Evolutionary conservation across 1,284 basidiomycete genomes (phyloP).

Genomic region (Inonotus obliquus): DNA sequence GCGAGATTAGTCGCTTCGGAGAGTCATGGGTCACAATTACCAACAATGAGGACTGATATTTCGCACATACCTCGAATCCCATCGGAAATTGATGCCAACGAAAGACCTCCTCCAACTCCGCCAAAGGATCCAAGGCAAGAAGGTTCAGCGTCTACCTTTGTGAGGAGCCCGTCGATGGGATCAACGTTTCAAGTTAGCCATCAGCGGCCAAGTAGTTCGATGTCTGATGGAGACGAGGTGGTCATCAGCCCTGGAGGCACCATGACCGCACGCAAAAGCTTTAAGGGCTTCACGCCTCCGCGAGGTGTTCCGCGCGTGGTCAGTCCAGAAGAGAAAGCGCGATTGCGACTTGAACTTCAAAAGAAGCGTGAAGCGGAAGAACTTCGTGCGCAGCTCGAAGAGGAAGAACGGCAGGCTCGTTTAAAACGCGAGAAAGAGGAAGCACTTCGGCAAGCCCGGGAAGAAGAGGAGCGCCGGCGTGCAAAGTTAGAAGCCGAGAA

Average conservation of each 20-base stretch:
- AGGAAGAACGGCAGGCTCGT: slow-evolving; percentile 44
- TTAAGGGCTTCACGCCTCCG: background rate
- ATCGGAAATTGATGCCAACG: slow-evolving; percentile 18
- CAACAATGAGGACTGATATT: background rate
- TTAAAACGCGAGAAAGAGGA: slow-evolving; percentile 45
- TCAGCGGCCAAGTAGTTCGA: slow-evolving; percentile 2
- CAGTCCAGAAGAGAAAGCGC: slow-evolving; percentile 40
- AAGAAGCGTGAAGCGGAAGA: slow-evolving; percentile 45
- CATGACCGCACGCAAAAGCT: slow-evolving; percentile 26
- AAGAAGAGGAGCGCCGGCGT: slow-evolving; percentile 46
- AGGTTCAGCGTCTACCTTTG: slow-evolving; percentile 9
- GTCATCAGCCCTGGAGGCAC: slow-evolving; percentile 9
- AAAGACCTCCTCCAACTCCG: slow-evolving; percentile 30
- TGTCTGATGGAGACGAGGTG: slow-evolving; percentile 15
- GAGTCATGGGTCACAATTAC: background rate
- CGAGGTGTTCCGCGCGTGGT: slow-evolving; percentile 20
- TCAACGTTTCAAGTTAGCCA: background rate
- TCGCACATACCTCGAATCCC: slow-evolving; percentile 10
- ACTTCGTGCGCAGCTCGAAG: slow-evolving; percentile 41
- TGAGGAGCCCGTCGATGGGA: slow-evolving; percentile 9
- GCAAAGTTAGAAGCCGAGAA: slow-evolving; percentile 47
- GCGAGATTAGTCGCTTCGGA: slow-evolving; percentile 2
- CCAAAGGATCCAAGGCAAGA: slow-evolving; percentile 26
- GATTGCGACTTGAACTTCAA: slow-evolving; percentile 36
- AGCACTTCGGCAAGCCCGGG: slow-evolving; percentile 38